These are phyloP conservation scores for Trichoderma erinaceum DNA, from an alignment of 495 filamentous ascomycete genomes.

Conservation along the genomic window DNA sequence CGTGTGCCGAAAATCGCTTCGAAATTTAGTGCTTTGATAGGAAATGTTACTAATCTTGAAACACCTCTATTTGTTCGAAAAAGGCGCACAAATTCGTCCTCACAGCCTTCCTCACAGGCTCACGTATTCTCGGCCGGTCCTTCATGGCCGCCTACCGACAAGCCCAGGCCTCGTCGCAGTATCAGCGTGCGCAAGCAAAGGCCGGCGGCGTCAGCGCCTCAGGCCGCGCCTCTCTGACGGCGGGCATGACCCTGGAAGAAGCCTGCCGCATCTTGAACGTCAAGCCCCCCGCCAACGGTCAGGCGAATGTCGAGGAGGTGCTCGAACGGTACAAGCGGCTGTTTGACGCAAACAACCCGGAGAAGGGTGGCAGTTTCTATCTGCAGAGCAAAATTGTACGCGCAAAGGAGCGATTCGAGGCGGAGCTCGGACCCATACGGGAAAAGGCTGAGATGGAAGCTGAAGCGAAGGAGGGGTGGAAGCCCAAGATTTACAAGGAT, in stretches of 20 bases:
- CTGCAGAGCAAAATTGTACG: slow-evolving; percentile 93
- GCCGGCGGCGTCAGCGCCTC: slow-evolving; percentile 38
- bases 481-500: slow-evolving; percentile 91
- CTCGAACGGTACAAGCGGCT: slow-evolving; percentile 87
- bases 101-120: slow-evolving; percentile 84
- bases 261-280: slow-evolving; percentile 98
- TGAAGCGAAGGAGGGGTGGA: slow-evolving; percentile 79
- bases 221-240: slow-evolving; percentile 44
- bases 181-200: slow-evolving; percentile 60
- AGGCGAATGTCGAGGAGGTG: slow-evolving; percentile 67
- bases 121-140: slow-evolving; percentile 86
- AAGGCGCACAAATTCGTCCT: slow-evolving; percentile 94
- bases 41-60: neutral
- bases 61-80: neutral
- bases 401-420: slow-evolving; percentile 85
- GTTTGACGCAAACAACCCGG: slow-evolving; percentile 88
- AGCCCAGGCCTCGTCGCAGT: slow-evolving; percentile 77
- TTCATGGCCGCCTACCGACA: slow-evolving; percentile 89
- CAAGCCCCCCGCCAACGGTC: slow-evolving; percentile 73
- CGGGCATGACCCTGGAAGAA: slow-evolving; percentile 85
- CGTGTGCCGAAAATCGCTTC: neutral
- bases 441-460: slow-evolving; percentile 51
- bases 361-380: slow-evolving; percentile 96
- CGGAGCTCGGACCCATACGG: slow-evolving; percentile 55
- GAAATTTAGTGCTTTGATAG: neutral